Evolutionary conservation across 129 eudicot genomes (phyloP).

Genomic region (Saussurea involucrata): DNA sequence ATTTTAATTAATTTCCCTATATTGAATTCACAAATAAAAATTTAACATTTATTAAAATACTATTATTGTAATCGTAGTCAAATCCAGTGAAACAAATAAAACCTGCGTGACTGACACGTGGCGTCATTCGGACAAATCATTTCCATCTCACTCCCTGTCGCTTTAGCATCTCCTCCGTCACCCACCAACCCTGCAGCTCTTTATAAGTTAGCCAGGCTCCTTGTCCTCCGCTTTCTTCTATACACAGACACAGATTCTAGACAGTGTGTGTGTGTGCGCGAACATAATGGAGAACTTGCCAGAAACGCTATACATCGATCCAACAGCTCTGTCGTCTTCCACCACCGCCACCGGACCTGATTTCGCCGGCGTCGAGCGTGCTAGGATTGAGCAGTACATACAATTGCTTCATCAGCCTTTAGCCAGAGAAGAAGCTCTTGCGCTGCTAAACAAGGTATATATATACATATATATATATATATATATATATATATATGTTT

Average conservation of each 20-base stretch:
- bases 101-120: slow-evolving; percentile 18
- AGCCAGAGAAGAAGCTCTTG: slow-evolving; percentile 29
- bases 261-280: not conserved
- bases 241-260: not conserved
- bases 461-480: not conserved
- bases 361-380: not conserved
- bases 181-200: not conserved
- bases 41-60: not conserved
- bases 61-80: not conserved
- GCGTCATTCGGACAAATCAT: not conserved
- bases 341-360: not conserved
- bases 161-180: slow-evolving; percentile 9
- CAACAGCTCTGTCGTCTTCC: not conserved
- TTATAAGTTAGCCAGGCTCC: slow-evolving; percentile 1
- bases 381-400: slow-evolving; percentile 17
- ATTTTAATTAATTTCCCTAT: too few relatives aligned
- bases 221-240: not conserved
- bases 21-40: not conserved
- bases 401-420: slow-evolving; percentile 22
- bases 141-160: not conserved
- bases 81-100: not conserved
- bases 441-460: slow-evolving; percentile 21
- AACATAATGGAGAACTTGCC: slow-evolving; percentile 33
- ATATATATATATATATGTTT: not conserved
- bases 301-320: slow-evolving; percentile 26